A percentile compares a stretch with the other conserved stretches of the same genome.
phyloP scores from a whole-genome alignment of 202 grass and related monocot species.

The Schoenoplectus triqueter region DNA sequence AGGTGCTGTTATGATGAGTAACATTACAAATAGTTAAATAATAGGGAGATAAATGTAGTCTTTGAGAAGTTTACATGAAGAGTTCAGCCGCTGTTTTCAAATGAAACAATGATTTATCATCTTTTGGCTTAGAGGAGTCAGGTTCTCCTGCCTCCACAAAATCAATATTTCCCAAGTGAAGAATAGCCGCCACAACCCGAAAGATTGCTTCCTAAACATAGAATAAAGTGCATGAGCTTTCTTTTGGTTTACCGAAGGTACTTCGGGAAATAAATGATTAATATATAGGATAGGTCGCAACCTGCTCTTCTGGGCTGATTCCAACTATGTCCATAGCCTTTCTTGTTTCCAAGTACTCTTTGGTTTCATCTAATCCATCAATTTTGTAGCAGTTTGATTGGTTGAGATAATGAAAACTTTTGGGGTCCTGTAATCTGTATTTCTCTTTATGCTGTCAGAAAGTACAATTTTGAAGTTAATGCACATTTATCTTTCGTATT shows the following conservation, averaged over 20 bases:
- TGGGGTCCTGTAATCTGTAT: conserved; percentile 79
- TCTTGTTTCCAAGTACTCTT: conserved; percentile 96
- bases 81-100: conserved; percentile 82
- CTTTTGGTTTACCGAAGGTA: conserved; percentile 30
- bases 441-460: conserved; percentile 70
- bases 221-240: conserved; percentile 30
- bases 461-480: conserved; percentile 24
- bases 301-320: conserved; percentile 87
- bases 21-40: conserved; percentile 17
- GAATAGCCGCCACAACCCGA: conserved; percentile 87
- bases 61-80: conserved; percentile 65
- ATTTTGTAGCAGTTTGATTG: conserved; percentile 90
- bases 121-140: conserved; percentile 90
- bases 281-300: conserved; percentile 43
- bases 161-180: conserved; percentile 89
- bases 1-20: conserved; percentile 23
- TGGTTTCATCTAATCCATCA: conserved; percentile 88
- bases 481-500: not conserved
- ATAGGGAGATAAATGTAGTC: conserved; percentile 22
- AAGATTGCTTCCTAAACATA: conserved; percentile 92
- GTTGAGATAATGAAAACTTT: conserved; percentile 97
- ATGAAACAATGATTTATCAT: conserved; percentile 93
- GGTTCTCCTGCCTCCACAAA: conserved; percentile 83
- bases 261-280: conserved; percentile 12
- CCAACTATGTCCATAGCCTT: conserved; percentile 96